Evolutionary conservation across 2,329 filamentous ascomycete genomes (phyloP).

Genomic region (Colletotrichum melonis): DNA sequence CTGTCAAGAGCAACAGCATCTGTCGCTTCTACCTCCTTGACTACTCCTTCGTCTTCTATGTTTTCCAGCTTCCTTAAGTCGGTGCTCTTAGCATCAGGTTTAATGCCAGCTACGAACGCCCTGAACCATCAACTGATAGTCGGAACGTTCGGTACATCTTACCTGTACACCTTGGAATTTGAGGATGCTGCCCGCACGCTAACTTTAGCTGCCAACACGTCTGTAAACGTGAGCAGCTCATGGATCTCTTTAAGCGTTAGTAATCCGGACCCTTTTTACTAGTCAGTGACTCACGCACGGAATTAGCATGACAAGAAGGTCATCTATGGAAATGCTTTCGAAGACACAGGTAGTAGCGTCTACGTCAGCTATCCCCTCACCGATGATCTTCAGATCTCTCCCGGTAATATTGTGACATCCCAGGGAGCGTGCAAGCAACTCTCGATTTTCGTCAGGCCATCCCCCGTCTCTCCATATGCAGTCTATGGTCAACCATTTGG

Average conservation of each 20-base stretch:
- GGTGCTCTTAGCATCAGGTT: not conserved
- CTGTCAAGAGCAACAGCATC: no score
- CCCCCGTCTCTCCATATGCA: not conserved
- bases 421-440: not conserved
- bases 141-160: constrained; percentile 6
- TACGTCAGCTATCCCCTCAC: constrained; percentile 6
- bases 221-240: constrained; percentile 7
- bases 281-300: not conserved
- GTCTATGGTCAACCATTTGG: constrained; percentile 13
- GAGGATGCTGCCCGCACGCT: constrained; percentile 14
- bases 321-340: constrained; percentile 6
- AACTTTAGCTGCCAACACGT: not conserved
- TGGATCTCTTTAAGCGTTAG: constrained; percentile 12
- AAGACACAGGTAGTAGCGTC: not conserved
- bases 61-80: not conserved
- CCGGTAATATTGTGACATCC: not conserved
- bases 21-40: no score
- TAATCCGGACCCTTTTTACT: no score
- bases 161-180: constrained; percentile 7
- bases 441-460: not conserved
- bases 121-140: constrained; percentile 2
- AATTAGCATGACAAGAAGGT: not conserved
- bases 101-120: not conserved
- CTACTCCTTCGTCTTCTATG: not conserved
- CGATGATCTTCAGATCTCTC: not conserved